Evolutionary conservation across 352 stramenopile species (phyloP).

Genomic region (Pythium volutum): DNA sequence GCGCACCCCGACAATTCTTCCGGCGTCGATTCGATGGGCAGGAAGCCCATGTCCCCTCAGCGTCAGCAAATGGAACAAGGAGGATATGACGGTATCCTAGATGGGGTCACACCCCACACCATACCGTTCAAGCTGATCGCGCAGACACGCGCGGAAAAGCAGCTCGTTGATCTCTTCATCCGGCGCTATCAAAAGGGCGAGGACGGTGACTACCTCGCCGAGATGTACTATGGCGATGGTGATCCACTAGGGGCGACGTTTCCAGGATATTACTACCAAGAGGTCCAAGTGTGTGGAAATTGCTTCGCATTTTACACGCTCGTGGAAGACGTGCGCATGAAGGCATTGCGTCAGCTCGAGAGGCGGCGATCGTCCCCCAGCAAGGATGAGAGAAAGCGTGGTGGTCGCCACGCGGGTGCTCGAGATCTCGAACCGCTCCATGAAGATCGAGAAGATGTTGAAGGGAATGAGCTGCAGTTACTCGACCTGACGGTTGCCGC

Average conservation of each 20-base stretch:
- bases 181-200: constrained; percentile 74
- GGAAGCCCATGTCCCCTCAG: constrained; percentile 39
- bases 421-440: neutral
- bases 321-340: constrained; percentile 70
- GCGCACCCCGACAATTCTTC: constrained; percentile 31
- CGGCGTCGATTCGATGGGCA: constrained; percentile 12
- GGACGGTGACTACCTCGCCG: constrained; percentile 70
- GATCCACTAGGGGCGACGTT: constrained; percentile 72
- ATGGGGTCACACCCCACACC: constrained; percentile 20
- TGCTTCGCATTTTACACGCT: constrained; percentile 83
- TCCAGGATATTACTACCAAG: constrained; percentile 81
- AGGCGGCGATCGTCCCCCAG: constrained; percentile 2
- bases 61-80: constrained; percentile 29
- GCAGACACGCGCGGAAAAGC: constrained; percentile 73
- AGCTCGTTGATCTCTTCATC: constrained; percentile 75
- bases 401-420: neutral
- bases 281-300: constrained; percentile 71
- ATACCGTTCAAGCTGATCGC: constrained; percentile 84
- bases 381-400: constrained; percentile 2
- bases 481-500: neutral
- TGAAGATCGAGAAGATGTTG: constrained; percentile 15
- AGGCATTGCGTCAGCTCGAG: constrained; percentile 47
- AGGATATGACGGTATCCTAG: neutral
- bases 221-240: constrained; percentile 72
- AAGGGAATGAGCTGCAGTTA: neutral